These are phyloP conservation scores for Seiridium unicorne DNA, from an alignment of 2,329 filamentous ascomycete genomes.

Conservation along the genomic window DNA sequence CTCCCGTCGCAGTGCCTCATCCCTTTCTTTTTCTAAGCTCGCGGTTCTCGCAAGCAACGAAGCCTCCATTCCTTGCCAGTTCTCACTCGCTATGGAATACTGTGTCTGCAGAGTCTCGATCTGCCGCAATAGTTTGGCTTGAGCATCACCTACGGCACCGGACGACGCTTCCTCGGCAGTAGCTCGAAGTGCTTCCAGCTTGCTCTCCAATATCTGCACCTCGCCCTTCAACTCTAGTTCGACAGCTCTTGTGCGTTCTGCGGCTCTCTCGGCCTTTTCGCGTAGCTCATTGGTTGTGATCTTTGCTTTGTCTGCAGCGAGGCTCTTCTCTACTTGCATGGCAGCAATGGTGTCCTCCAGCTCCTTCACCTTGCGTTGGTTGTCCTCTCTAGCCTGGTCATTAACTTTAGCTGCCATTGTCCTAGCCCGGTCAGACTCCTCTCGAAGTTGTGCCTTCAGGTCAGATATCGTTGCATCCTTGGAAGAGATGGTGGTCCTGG, in stretches of 20 bases:
- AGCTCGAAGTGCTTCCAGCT: constrained; percentile 82
- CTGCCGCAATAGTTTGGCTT: constrained; percentile 87
- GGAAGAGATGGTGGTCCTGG: constrained; percentile 62
- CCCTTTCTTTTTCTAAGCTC: constrained; percentile 83
- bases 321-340: constrained; percentile 75
- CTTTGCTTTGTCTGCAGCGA: constrained; percentile 64
- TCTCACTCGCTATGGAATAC: constrained; percentile 89
- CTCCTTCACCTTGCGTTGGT: constrained; percentile 50
- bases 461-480: constrained; percentile 66
- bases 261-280: constrained; percentile 70
- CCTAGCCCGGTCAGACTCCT: constrained; percentile 65
- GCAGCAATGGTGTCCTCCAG: constrained; percentile 59
- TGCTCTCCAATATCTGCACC: constrained; percentile 74
- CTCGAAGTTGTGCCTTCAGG: constrained; percentile 67
- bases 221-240: constrained; percentile 83
- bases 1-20: constrained; percentile 81
- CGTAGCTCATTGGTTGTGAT: constrained; percentile 69
- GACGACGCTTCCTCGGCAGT: constrained; percentile 88
- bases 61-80: constrained; percentile 95
- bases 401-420: constrained; percentile 65
- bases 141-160: constrained; percentile 75
- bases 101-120: constrained; percentile 95
- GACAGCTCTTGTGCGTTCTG: constrained; percentile 64
- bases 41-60: constrained; percentile 76
- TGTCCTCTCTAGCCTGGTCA: constrained; percentile 65